These are phyloP conservation scores for Claviceps humidiphila DNA, from an alignment of 2,329 filamentous ascomycete species.

Conservation along the genomic window DNA sequence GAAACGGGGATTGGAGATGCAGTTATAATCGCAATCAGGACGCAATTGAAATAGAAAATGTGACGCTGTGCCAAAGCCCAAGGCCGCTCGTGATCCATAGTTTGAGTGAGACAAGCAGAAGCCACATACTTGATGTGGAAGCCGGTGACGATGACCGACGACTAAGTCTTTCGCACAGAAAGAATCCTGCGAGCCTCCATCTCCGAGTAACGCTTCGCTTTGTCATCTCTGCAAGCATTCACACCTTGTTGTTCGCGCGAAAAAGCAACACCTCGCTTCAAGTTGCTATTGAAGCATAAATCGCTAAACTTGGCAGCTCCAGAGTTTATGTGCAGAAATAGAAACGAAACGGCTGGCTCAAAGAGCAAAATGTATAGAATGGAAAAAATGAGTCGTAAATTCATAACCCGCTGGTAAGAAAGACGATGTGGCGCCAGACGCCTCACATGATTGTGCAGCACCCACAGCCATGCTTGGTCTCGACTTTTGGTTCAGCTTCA, in stretches of 20 bases:
- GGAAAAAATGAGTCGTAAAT: conserved; percentile 4
- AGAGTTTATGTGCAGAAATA: background rate
- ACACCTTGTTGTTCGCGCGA: no score
- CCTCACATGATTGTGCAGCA: conserved; percentile 39
- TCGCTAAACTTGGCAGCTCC: conserved; percentile 3
- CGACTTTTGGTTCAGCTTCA: conserved; percentile 13
- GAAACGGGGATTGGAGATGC: background rate
- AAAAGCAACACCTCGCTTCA: background rate
- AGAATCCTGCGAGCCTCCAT: background rate
- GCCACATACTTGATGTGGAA: background rate
- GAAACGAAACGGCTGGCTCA: background rate
- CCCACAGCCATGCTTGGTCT: conserved; percentile 30
- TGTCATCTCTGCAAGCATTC: no score
- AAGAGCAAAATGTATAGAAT: background rate
- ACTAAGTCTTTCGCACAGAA: no score
- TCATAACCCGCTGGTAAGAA: conserved; percentile 13
- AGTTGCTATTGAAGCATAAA: conserved; percentile 1
- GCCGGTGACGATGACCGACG: background rate
- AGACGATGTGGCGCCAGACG: background rate
- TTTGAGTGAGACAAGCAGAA: background rate
- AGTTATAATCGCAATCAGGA: background rate
- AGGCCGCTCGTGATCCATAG: background rate
- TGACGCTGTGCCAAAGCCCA: background rate
- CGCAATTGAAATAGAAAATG: background rate
- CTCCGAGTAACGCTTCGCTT: background rate